These are phyloP conservation scores for Gossypium gossypioides DNA, from an alignment of 441 rosid species.

Conservation along the genomic window DNA sequence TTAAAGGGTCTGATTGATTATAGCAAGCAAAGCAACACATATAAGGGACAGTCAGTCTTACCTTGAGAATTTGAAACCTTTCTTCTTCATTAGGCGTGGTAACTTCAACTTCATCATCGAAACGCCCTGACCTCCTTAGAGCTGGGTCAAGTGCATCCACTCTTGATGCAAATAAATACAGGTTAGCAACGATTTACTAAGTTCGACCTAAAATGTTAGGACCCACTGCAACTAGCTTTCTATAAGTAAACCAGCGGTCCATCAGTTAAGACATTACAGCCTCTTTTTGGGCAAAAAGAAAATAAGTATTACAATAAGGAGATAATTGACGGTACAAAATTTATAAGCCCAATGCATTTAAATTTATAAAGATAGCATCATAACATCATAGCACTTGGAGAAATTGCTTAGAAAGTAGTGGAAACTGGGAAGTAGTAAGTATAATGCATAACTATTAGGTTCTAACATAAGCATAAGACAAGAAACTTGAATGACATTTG, in stretches of 20 bases:
- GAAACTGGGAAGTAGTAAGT: background rate
- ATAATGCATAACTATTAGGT: background rate
- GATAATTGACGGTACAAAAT: background rate
- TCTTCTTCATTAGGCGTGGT: slow-evolving; percentile 71
- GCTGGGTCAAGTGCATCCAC: slow-evolving; percentile 73
- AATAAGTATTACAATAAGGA: background rate
- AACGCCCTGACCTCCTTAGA: slow-evolving; percentile 70
- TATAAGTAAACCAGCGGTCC: background rate
- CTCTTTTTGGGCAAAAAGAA: background rate
- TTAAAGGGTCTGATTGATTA: background rate
- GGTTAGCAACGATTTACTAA: background rate
- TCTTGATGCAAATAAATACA: slow-evolving; percentile 26
- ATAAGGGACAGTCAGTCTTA: slow-evolving; percentile 16
- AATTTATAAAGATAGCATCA: background rate
- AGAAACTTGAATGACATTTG: background rate
- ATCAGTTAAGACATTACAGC: slow-evolving; percentile 6
- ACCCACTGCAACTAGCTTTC: background rate
- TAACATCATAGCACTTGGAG: background rate
- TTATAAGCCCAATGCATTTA: background rate
- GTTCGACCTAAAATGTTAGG: background rate
- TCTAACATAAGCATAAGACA: background rate
- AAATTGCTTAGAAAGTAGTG: background rate
- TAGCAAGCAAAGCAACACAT: background rate
- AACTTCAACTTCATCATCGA: slow-evolving; percentile 80
- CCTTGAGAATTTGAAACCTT: slow-evolving; percentile 70